Percentiles rank a stretch among this genome's conserved stretches.
These are phyloP conservation scores for Vaccinium macrocarpon DNA, from an alignment of 148 eudicot genomes.

Conservation along the genomic window DNA sequence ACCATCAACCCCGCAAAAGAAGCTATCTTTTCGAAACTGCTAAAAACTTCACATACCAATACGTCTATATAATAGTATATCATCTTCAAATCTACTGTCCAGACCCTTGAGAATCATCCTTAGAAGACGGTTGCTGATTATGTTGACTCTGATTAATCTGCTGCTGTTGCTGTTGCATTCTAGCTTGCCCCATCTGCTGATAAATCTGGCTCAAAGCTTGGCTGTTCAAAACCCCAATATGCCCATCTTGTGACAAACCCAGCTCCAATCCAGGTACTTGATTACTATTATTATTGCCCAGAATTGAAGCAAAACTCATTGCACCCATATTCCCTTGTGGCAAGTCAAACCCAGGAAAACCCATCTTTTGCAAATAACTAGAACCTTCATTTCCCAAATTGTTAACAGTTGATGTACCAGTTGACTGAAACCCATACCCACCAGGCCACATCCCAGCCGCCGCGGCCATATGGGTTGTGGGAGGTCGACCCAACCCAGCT, in stretches of 20 bases:
- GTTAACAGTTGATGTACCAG: slow-evolving; percentile 19
- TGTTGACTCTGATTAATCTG: slow-evolving; percentile 38
- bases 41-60: background rate
- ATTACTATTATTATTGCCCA: slow-evolving; percentile 40
- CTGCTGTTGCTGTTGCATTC: slow-evolving; percentile 44
- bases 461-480: slow-evolving; percentile 29
- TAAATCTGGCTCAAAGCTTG: slow-evolving; percentile 57
- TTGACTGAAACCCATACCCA: slow-evolving; percentile 35
- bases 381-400: slow-evolving; percentile 40
- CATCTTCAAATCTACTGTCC: slow-evolving; percentile 30
- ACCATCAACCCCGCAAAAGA: slow-evolving; percentile 11
- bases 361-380: slow-evolving; percentile 44
- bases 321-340: slow-evolving; percentile 41
- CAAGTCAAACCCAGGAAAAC: slow-evolving; percentile 59
- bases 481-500: slow-evolving; percentile 33
- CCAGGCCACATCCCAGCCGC: slow-evolving; percentile 46
- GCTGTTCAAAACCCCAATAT: slow-evolving; percentile 51
- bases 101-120: slow-evolving; percentile 75
- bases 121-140: slow-evolving; percentile 43
- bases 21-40: slow-evolving; percentile 11
- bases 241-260: slow-evolving; percentile 69
- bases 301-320: slow-evolving; percentile 65
- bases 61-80: background rate
- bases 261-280: slow-evolving; percentile 72
- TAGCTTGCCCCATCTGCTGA: slow-evolving; percentile 56